phyloP scores from a whole-genome alignment of 2,329 filamentous ascomycete genomes.

The Trichoderma koningiopsis region DNA sequence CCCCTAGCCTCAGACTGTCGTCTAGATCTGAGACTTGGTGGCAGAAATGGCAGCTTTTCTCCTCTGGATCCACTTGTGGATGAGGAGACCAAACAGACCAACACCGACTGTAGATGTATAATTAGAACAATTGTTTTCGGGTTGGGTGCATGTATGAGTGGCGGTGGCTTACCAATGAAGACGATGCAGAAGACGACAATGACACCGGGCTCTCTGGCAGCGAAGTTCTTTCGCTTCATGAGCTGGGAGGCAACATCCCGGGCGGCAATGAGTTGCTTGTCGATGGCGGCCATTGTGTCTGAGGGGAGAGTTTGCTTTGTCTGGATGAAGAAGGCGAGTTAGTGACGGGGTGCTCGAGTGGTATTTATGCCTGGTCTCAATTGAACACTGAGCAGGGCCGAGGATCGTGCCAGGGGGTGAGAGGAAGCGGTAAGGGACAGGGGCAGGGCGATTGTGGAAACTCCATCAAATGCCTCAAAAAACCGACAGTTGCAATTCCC shows the following conservation, averaged over 20 bases:
- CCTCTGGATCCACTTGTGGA: slow-evolving; percentile 38
- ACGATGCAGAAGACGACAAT: slow-evolving; percentile 50
- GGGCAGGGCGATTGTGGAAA: slow-evolving; percentile 1
- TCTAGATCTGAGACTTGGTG: slow-evolving; percentile 37
- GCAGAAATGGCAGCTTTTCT: slow-evolving; percentile 42
- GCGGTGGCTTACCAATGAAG: slow-evolving; percentile 41
- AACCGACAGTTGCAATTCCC: slow-evolving; percentile 1
- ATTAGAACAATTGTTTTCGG: slow-evolving; percentile 25
- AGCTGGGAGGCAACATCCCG: slow-evolving; percentile 45
- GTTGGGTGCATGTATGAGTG: background rate
- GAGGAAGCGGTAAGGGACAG: slow-evolving; percentile 10
- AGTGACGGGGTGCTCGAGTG: slow-evolving; percentile 20
- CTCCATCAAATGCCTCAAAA: slow-evolving; percentile 20
- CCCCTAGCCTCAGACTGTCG: slow-evolving; percentile 14
- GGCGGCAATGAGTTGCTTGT: slow-evolving; percentile 38
- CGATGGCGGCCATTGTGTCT: slow-evolving; percentile 47
- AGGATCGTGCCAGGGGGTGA: background rate
- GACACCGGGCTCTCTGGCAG: slow-evolving; percentile 43
- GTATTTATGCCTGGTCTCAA: slow-evolving; percentile 9
- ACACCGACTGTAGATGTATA: slow-evolving; percentile 36
- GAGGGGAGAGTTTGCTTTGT: slow-evolving; percentile 26
- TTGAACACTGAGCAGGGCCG: background rate
- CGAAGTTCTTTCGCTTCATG: slow-evolving; percentile 48
- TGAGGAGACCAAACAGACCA: slow-evolving; percentile 36
- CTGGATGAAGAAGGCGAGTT: background rate